Conservation (phyloP, 208 protist species). For the Acanthamoeba royreba region DNA sequence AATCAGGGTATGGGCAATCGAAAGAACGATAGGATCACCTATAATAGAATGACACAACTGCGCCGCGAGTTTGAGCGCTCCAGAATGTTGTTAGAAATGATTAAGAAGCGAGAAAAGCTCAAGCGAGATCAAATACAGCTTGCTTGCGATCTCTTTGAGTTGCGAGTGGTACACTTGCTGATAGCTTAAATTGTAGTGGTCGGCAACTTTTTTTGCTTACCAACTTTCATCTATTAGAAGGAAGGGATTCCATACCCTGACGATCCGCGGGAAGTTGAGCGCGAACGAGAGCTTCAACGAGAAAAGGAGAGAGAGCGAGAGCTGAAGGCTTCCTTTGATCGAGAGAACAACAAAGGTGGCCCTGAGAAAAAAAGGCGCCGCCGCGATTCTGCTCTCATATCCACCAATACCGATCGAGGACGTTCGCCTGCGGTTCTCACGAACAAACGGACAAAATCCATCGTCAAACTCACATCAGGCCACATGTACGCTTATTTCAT, state of each 20-base stretch:
- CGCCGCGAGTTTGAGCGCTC: constrained; percentile 22
- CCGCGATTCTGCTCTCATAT: too few species aligned
- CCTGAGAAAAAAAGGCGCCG: too few species aligned
- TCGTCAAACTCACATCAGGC: too few species aligned
- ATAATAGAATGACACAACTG: neutral
- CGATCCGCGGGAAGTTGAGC: neutral
- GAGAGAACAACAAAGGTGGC: too few species aligned
- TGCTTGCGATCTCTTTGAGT: neutral
- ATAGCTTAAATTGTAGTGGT: neutral
- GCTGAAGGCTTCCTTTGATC: too few species aligned
- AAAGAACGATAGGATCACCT: neutral
- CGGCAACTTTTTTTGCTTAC: neutral
- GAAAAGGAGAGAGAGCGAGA: neutral
- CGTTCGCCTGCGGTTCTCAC: too few species aligned
- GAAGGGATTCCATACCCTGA: neutral
- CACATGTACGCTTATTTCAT: too few species aligned
- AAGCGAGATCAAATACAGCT: constrained; percentile 1
- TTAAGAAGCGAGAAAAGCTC: constrained; percentile 22
- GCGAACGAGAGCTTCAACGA: neutral
- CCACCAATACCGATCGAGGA: too few species aligned
- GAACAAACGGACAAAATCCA: too few species aligned
- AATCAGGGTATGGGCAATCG: neutral
- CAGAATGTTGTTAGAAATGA: neutral
- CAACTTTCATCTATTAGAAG: neutral
- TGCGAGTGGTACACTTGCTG: neutral